Conservation (phyloP, 345 rosid species). For the Noccaea caerulescens region DNA sequence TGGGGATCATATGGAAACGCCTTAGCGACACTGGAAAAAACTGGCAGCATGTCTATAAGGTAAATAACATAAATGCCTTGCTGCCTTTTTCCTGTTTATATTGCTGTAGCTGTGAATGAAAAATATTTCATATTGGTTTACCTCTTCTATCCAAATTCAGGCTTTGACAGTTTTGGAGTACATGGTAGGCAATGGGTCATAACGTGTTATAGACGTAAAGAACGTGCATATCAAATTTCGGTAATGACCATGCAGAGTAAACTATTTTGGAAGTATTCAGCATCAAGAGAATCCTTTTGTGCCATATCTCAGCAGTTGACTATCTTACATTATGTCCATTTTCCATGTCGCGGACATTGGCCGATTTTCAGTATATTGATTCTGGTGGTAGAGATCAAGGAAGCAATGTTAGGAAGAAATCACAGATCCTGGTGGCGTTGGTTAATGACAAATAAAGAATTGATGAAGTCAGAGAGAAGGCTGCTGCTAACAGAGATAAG, state of each 20-base stretch:
- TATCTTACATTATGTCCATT: constrained; percentile 29
- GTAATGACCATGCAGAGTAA: constrained; percentile 44
- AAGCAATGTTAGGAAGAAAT: constrained; percentile 90
- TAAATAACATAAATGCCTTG: constrained; percentile 29
- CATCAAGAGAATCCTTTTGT: constrained; percentile 25
- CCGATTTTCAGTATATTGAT: constrained; percentile 89
- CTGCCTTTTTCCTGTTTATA: constrained; percentile 8
- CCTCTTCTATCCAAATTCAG: constrained; percentile 51
- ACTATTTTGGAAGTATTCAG: constrained; percentile 17
- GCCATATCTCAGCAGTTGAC: constrained; percentile 16
- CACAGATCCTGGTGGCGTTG: constrained; percentile 86
- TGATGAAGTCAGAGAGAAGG: constrained; percentile 87
- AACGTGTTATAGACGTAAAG: constrained; percentile 86
- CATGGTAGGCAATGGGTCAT: constrained; percentile 93
- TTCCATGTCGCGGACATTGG: constrained; percentile 63
- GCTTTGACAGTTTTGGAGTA: constrained; percentile 92
- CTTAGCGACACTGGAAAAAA: constrained; percentile 89
- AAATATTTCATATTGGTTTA: constrained; percentile 22
- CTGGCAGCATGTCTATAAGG: constrained; percentile 99
- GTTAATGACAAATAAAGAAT: constrained; percentile 95
- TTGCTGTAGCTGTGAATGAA: constrained; percentile 1
- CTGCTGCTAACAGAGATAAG: constrained; percentile 92
- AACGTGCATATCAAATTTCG: constrained; percentile 90
- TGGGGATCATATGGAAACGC: constrained; percentile 89
- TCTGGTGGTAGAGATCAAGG: constrained; percentile 98